phyloP scores from a whole-genome alignment of 1,284 basidiomycete genomes.

The Cutaneotrichosporon spelunceum region DNA sequence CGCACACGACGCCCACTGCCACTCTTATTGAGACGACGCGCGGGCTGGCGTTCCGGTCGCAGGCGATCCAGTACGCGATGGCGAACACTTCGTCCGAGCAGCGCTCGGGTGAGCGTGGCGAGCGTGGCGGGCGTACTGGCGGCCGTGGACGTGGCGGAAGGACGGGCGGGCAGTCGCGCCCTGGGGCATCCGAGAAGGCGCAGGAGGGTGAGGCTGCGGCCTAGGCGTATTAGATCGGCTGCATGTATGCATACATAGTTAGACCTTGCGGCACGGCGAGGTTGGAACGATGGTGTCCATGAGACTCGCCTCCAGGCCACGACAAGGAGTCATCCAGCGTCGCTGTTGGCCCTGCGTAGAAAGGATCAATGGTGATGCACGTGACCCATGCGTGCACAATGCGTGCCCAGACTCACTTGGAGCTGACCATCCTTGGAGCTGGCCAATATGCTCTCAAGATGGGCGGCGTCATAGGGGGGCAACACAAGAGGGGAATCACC shows the following conservation, averaged over 20 bases:
- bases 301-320: no score
- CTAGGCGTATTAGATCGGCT: conserved; percentile 14
- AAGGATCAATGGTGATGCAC: no score
- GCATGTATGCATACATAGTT: conserved; percentile 22
- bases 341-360: no score
- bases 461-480: no score
- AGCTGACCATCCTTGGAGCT: no score
- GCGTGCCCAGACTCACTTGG: no score
- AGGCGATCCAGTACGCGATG: conserved; percentile 84
- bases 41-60: conserved; percentile 83
- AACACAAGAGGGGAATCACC: no score
- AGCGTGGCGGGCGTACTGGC: conserved; percentile 33
- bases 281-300: no score
- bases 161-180: conserved; percentile 22
- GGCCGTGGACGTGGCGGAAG: conserved; percentile 35
- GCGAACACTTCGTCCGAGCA: conserved; percentile 31
- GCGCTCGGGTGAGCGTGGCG: conserved; percentile 29
- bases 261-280: not conserved
- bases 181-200: conserved; percentile 15
- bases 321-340: no score
- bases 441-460: no score
- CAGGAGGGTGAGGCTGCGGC: conserved; percentile 23
- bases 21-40: conserved; percentile 94
- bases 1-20: conserved; percentile 86
- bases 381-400: no score